A percentile compares a stretch with the other conserved stretches of the same genome.
phyloP scores from a whole-genome alignment of 257 asterid genomes.

The Oldenlandia corymbosa region DNA sequence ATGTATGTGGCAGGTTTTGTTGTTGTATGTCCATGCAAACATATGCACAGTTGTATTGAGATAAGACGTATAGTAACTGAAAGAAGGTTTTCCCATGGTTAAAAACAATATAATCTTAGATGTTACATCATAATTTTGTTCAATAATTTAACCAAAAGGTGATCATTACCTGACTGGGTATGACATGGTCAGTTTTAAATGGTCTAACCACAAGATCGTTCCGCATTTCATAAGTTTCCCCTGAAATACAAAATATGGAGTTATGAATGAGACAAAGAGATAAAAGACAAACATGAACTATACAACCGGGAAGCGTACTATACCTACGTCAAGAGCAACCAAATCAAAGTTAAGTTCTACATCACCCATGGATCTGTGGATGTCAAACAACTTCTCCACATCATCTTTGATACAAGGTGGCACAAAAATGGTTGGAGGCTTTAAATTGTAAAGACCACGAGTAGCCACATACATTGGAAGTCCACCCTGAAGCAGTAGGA shows the following conservation, averaged over 20 bases:
- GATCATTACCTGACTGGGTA: slow-evolving; percentile 70
- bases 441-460: slow-evolving; percentile 80
- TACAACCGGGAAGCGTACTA: slow-evolving; percentile 14
- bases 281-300: slow-evolving; percentile 10
- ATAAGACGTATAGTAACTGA: not conserved
- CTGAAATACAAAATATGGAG: slow-evolving; percentile 32
- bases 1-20: not conserved
- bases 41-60: not conserved
- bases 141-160: not conserved
- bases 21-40: not conserved
- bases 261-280: slow-evolving; percentile 10
- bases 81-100: not conserved
- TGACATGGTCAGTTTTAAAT: slow-evolving; percentile 82
- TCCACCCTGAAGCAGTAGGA: slow-evolving; percentile 71
- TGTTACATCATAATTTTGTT: not conserved
- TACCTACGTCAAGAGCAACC: slow-evolving; percentile 90
- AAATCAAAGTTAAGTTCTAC: slow-evolving; percentile 73
- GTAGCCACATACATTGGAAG: slow-evolving; percentile 95
- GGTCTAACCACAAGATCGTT: slow-evolving; percentile 89
- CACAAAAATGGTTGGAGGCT: slow-evolving; percentile 87
- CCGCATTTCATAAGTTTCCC: slow-evolving; percentile 99
- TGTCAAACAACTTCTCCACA: slow-evolving; percentile 62
- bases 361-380: slow-evolving; percentile 79
- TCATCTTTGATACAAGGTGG: slow-evolving; percentile 83
- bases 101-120: not conserved